Conservation (phyloP, 2,329 filamentous ascomycete species). For the Alternaria atra region DNA sequence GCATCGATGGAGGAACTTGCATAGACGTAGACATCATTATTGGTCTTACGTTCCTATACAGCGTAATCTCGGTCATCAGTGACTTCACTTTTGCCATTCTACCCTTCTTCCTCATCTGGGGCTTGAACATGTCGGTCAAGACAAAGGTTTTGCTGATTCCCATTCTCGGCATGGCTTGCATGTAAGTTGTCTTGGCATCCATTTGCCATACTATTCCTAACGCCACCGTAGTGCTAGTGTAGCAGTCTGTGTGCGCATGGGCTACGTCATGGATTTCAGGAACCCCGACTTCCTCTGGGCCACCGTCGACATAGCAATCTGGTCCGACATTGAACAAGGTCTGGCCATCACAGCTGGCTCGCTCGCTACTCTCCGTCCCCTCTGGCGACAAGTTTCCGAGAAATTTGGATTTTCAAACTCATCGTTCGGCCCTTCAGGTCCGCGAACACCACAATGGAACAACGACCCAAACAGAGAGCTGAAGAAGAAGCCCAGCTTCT, state of each 20-base stretch:
- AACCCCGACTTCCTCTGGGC: constrained; percentile 48
- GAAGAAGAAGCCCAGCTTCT: constrained; percentile 29
- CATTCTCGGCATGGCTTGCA: constrained; percentile 61
- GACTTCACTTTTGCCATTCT: constrained; percentile 62
- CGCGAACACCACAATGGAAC: constrained; percentile 31
- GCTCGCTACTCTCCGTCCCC: constrained; percentile 49
- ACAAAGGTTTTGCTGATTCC: constrained; percentile 59
- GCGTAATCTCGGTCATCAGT: constrained; percentile 55
- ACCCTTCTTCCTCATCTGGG: constrained; percentile 62
- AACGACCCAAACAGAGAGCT: constrained; percentile 17
- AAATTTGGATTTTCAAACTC: constrained; percentile 33
- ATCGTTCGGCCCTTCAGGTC: constrained; percentile 15
- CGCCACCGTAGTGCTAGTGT: no score
- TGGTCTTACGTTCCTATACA: constrained; percentile 58
- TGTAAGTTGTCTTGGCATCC: no score
- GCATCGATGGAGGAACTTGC: constrained; percentile 52
- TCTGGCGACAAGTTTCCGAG: constrained; percentile 39
- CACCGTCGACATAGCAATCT: constrained; percentile 50
- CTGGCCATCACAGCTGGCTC: constrained; percentile 49
- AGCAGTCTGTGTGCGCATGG: constrained; percentile 48
- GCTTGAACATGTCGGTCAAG: constrained; percentile 58
- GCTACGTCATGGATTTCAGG: constrained; percentile 47
- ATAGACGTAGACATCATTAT: constrained; percentile 54
- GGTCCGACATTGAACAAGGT: constrained; percentile 50
- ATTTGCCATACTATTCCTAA: no score